Evolutionary conservation across 306 rosid species (phyloP).

Genomic region (Dryas drummondii): DNA sequence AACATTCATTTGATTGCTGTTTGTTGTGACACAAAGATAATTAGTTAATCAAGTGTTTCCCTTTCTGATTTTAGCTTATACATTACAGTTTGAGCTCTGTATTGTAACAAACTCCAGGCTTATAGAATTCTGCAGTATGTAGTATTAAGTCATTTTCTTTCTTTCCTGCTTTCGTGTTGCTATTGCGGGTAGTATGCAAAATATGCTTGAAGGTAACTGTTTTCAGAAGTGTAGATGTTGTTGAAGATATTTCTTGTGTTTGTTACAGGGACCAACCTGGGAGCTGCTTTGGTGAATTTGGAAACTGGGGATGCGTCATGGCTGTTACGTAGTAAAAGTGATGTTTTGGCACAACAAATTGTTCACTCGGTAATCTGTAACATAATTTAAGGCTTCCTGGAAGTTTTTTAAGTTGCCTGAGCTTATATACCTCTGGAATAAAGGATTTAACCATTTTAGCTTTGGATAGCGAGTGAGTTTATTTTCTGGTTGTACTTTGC

Average conservation of each 20-base stretch:
- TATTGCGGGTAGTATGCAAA: background rate
- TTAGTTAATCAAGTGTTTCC: too few species aligned
- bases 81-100: background rate
- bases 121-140: background rate
- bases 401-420: background rate
- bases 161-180: background rate
- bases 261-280: conserved; percentile 64
- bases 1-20: background rate
- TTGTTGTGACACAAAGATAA: background rate
- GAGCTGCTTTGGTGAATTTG: conserved; percentile 76
- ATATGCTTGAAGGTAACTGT: background rate
- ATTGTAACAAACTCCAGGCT: background rate
- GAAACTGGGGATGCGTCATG: conserved; percentile 62
- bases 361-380: conserved; percentile 59
- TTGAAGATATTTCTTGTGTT: conserved; percentile 19
- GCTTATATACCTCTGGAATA: background rate
- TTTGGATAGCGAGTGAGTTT: background rate
- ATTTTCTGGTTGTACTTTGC: background rate
- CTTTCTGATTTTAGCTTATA: background rate
- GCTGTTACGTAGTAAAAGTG: conserved; percentile 77
- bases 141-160: background rate
- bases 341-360: conserved; percentile 81
- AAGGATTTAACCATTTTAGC: background rate
- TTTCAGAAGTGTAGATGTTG: background rate
- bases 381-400: background rate